These are phyloP conservation scores for Fraxinus nigra DNA, from an alignment of 305 asterid species.

Conservation along the genomic window DNA sequence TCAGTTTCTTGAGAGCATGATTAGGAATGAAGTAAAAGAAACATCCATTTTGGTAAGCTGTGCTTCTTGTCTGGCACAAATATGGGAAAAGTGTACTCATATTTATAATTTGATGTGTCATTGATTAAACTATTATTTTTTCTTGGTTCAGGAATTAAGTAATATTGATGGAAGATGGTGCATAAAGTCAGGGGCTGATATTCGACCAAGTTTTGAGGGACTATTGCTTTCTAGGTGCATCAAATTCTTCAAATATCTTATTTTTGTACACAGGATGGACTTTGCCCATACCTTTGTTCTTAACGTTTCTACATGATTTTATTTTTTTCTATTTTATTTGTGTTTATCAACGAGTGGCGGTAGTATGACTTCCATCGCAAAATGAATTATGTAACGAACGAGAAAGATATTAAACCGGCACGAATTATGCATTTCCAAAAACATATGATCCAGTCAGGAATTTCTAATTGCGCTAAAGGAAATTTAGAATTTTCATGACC, in stretches of 20 bases:
- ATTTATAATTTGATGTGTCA: not conserved
- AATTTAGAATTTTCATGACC: not conserved
- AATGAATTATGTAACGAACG: not conserved
- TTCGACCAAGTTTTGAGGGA: conserved; percentile 61
- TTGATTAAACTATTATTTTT: conserved; percentile 8
- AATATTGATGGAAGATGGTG: conserved; percentile 92
- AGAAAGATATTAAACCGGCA: conserved; percentile 4
- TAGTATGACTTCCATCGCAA: not conserved
- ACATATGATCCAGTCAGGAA: not conserved
- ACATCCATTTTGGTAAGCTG: conserved; percentile 54
- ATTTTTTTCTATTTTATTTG: not conserved
- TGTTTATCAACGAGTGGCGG: not conserved
- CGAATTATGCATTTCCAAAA: not conserved
- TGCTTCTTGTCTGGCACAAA: conserved; percentile 8
- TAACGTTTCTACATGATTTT: not conserved
- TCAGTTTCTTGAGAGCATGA: conserved; percentile 74
- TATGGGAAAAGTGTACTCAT: not conserved
- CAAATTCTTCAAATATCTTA: conserved; percentile 29
- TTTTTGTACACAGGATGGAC: conserved; percentile 13
- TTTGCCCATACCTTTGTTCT: not conserved
- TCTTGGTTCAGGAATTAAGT: conserved; percentile 61
- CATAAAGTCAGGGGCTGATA: conserved; percentile 55
- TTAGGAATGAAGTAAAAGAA: conserved; percentile 66
- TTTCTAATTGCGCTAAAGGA: not conserved
- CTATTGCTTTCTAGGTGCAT: conserved; percentile 79